These are phyloP conservation scores for Ganoderma leucocontextum DNA, from an alignment of 1,284 basidiomycete genomes.

Conservation along the genomic window DNA sequence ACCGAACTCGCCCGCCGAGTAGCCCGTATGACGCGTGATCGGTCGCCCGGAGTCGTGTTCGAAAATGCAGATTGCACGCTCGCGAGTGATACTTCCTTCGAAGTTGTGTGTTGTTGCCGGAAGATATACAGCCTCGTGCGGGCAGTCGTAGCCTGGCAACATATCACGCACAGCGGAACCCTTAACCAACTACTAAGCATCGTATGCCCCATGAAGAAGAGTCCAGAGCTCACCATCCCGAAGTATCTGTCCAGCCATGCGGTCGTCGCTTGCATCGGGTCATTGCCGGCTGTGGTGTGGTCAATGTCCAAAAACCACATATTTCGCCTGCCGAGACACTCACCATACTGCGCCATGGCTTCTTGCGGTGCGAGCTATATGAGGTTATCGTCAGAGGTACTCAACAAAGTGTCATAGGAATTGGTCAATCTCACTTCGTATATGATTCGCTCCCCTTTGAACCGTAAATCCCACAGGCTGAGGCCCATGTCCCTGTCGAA, in stretches of 20 bases:
- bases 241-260: constrained; percentile 74
- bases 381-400: background rate
- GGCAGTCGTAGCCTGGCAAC: constrained; percentile 73
- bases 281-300: constrained; percentile 57
- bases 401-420: background rate
- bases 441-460: constrained; percentile 67
- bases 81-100: constrained; percentile 51
- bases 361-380: constrained; percentile 60
- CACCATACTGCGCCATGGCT: constrained; percentile 70
- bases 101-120: constrained; percentile 62
- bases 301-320: constrained; percentile 5
- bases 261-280: constrained; percentile 69
- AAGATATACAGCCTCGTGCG: constrained; percentile 64
- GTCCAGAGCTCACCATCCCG: constrained; percentile 54
- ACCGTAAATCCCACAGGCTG: constrained; percentile 71
- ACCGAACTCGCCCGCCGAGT: constrained; percentile 58
- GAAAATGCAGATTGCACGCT: constrained; percentile 69
- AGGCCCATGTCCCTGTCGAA: constrained; percentile 76
- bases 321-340: constrained; percentile 14
- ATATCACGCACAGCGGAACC: constrained; percentile 60
- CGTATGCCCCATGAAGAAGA: background rate
- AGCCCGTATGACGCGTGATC: constrained; percentile 66
- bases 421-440: constrained; percentile 57
- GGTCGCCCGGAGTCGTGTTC: constrained; percentile 67
- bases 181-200: constrained; percentile 16